Conservation (phyloP, 1,284 basidiomycete genomes). For the Trichosporon sp. region DNA sequence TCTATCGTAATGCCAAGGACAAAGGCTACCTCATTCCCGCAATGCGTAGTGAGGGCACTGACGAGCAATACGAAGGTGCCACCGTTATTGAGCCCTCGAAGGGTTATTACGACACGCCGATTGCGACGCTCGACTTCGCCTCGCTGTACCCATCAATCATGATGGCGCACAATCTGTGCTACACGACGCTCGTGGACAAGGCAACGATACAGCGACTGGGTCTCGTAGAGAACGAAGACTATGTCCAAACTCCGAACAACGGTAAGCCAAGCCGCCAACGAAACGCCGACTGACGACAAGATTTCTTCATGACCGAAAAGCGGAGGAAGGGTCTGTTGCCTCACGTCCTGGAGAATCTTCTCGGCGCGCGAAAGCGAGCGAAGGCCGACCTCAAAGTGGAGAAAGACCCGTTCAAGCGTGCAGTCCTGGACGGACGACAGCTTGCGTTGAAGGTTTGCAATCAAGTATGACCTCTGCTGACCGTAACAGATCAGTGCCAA, state of each 20-base stretch:
- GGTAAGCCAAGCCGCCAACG: constrained; percentile 61
- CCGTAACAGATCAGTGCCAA: constrained; percentile 81
- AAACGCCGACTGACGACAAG: constrained; percentile 57
- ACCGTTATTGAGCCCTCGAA: constrained; percentile 94
- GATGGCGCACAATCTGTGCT: constrained; percentile 98
- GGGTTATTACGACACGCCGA: constrained; percentile 91
- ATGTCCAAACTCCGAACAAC: constrained; percentile 77
- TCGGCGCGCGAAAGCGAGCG: constrained; percentile 85
- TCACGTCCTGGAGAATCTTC: constrained; percentile 86
- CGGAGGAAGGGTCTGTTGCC: constrained; percentile 84
- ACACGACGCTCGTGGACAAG: constrained; percentile 85
- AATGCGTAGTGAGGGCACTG: constrained; percentile 78
- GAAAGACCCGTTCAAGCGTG: constrained; percentile 90
- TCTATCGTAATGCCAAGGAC: constrained; percentile 83
- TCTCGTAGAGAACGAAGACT: constrained; percentile 79
- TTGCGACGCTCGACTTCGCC: constrained; percentile 95
- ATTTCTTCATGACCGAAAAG: constrained; percentile 75
- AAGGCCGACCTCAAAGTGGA: constrained; percentile 93
- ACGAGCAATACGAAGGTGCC: constrained; percentile 95
- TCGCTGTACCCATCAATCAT: constrained; percentile 97
- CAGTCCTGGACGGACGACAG: constrained; percentile 91
- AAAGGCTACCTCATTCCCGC: constrained; percentile 85
- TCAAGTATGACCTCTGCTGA: too few relatives aligned
- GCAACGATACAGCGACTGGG: constrained; percentile 71
- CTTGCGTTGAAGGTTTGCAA: constrained; percentile 77